Evolutionary conservation across 2,329 filamentous ascomycete genomes (phyloP).

Genomic region (Capronia americana): DNA sequence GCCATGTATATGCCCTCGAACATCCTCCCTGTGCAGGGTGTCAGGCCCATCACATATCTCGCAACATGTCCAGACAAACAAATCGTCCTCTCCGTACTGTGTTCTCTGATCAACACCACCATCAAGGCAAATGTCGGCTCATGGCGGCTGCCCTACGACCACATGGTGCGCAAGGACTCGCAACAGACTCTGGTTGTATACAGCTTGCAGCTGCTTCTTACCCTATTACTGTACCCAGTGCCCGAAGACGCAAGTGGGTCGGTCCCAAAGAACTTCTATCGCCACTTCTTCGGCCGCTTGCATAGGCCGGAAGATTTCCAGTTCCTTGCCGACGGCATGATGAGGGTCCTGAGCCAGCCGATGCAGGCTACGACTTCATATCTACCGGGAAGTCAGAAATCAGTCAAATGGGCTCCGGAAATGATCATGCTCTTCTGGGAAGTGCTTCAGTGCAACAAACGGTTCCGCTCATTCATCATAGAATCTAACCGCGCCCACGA

Average conservation of each 20-base stretch:
- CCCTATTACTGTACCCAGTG: conserved; percentile 83
- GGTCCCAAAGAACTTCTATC: conserved; percentile 86
- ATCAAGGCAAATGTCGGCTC: conserved; percentile 94
- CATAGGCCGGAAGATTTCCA: conserved; percentile 97
- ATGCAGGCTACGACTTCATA: conserved; percentile 88
- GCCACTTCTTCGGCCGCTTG: conserved; percentile 86
- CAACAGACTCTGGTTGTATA: conserved; percentile 92
- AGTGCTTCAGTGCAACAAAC: conserved; percentile 93
- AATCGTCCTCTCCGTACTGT: conserved; percentile 84
- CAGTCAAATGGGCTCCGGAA: conserved; percentile 87
- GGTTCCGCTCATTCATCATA: conserved; percentile 94
- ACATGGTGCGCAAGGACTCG: conserved; percentile 87
- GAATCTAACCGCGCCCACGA: conserved; percentile 93
- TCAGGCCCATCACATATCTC: conserved; percentile 85
- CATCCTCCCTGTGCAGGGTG: conserved; percentile 79
- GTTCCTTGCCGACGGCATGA: conserved; percentile 95
- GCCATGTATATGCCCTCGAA: conserved; percentile 90
- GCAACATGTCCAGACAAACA: conserved; percentile 90
- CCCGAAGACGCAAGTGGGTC: conserved; percentile 72
- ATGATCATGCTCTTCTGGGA: conserved; percentile 99
- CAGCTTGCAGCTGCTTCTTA: conserved; percentile 86
- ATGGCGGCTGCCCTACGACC: conserved; percentile 94
- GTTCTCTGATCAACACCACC: conserved; percentile 91
- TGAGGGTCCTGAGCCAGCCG: conserved; percentile 77
- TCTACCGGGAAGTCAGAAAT: conserved; percentile 80